phyloP scores from a whole-genome alignment of 164 flowering plant species.

The Berberis vulgaris region DNA sequence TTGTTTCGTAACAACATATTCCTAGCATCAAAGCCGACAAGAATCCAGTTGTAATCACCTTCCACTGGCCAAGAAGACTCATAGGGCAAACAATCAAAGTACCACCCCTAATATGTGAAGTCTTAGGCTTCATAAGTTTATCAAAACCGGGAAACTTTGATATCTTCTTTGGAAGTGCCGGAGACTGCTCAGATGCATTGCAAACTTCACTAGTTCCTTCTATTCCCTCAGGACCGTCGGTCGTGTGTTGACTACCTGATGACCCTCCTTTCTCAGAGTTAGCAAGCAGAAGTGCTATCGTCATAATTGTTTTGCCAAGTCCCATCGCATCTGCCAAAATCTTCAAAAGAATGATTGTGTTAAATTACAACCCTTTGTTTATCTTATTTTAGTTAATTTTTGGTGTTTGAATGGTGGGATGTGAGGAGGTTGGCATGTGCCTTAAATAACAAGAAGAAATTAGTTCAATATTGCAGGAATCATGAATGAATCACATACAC shows the following conservation, averaged over 20 bases:
- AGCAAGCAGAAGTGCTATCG: constrained; percentile 75
- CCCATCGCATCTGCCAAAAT: constrained; percentile 99
- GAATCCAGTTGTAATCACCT: constrained; percentile 36
- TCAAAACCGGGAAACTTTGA: constrained; percentile 45
- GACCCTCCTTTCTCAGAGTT: constrained; percentile 49
- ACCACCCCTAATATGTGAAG: constrained; percentile 49
- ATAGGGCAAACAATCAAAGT: constrained; percentile 87
- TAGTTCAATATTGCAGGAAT: neutral
- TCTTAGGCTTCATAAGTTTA: constrained; percentile 44
- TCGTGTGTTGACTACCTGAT: constrained; percentile 17
- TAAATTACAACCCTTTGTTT: constrained; percentile 3
- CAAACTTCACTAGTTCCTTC: constrained; percentile 27
- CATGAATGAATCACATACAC: constrained; percentile 45
- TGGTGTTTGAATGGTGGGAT: neutral
- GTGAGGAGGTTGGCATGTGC: neutral
- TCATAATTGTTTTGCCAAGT: constrained; percentile 97
- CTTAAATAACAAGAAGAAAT: neutral
- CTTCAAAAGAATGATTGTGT: constrained; percentile 36
- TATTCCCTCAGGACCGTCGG: constrained; percentile 25
- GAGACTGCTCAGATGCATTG: constrained; percentile 27
- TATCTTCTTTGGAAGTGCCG: constrained; percentile 25
- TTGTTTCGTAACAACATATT: no score
- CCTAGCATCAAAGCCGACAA: neutral
- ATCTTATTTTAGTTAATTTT: neutral
- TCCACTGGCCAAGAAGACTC: constrained; percentile 98